Evolutionary conservation across 441 rosid species (phyloP).

Genomic region (Euphorbia schlechtendalii): DNA sequence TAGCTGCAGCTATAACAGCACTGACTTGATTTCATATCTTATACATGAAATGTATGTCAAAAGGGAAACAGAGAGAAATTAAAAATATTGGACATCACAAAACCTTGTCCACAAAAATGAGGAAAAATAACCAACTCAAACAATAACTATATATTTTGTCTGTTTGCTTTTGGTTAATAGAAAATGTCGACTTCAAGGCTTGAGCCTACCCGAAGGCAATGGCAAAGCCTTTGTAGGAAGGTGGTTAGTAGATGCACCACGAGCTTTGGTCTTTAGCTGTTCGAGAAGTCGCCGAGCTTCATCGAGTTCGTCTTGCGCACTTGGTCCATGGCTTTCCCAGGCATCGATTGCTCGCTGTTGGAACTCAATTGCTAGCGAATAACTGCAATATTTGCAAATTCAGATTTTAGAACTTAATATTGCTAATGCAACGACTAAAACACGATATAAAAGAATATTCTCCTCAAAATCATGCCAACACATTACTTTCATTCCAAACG

Average conservation of each 20-base stretch:
- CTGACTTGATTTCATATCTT: background rate
- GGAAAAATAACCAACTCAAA: background rate
- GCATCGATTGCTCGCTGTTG: constrained; percentile 72
- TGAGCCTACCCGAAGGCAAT: constrained; percentile 35
- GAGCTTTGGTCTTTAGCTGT: constrained; percentile 59
- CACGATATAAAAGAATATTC: background rate
- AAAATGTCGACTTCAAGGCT: constrained; percentile 12
- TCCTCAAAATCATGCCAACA: constrained; percentile 8
- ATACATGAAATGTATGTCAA: background rate
- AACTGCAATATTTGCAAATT: constrained; percentile 41
- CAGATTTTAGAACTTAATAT: constrained; percentile 7
- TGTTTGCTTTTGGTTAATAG: constrained; percentile 18
- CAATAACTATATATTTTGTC: background rate
- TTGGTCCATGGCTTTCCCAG: constrained; percentile 83
- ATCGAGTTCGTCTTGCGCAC: constrained; percentile 55
- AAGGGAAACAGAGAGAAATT: background rate
- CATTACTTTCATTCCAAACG: constrained; percentile 2
- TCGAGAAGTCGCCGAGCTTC: constrained; percentile 54
- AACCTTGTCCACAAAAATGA: background rate
- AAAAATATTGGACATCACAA: too few relatives aligned
- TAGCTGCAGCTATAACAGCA: background rate
- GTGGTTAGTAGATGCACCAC: constrained; percentile 31
- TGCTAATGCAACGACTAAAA: background rate
- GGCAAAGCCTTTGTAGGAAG: constrained; percentile 43
- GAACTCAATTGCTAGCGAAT: constrained; percentile 69